Evolutionary conservation across 139 green algal species (phyloP), one percentile per base, ranked within the genome.

Genomic region (Tetraselmis chui): DNA sequence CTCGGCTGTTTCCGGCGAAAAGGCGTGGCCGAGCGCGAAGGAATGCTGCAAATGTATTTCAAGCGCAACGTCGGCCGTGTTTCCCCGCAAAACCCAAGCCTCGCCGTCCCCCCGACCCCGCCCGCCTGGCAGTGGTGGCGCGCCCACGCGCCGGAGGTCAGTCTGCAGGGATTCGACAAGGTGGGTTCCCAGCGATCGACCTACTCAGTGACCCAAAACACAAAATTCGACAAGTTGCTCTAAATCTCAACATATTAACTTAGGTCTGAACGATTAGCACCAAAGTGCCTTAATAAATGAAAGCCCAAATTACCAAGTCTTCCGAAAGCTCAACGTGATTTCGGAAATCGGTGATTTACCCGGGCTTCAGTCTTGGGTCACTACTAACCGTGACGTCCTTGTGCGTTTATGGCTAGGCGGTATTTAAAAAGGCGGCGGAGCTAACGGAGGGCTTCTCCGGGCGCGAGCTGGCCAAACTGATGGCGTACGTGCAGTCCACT

Each of bases 361-460:
- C n/a, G n/a, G n/a, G n/a, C n/a, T n/a, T n/a, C n/a, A n/a, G n/a
- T n/a, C n/a, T n/a, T n/a, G n/a, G n/a, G n/a, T n/a, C n/a, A n/a
- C n/a, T n/a, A n/a, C n/a, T n/a, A n/a, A n/a, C n/a, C n/a, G 11
- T 67, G 45, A 5, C 45, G 11, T 67, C 11, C 45, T 18, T 5
- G 11, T 30, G 18, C n/a, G 79, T 25, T 2, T 18, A 28, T 31
- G 22, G n/a, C 59, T 5, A 76, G 18, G 79, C n/a, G 79, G 2
- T 22, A n/a, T 81, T 80, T 27, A 2, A 29, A 2, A 79, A 28
- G n/a, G 74, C 74, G 23, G 81, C 81, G 28, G 30, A 32, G 31
- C 2, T 24, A 22, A 84, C 81, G 30, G 74, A 84, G 23, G 81
- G 81, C 76, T 84, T 84, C 81, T 81, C 76, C 23, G 81, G 81